Evolutionary conservation across 495 filamentous ascomycete genomes (phyloP), one percentile per base, ranked within the genome.

Genomic region (Penicillium cataractarum): DNA sequence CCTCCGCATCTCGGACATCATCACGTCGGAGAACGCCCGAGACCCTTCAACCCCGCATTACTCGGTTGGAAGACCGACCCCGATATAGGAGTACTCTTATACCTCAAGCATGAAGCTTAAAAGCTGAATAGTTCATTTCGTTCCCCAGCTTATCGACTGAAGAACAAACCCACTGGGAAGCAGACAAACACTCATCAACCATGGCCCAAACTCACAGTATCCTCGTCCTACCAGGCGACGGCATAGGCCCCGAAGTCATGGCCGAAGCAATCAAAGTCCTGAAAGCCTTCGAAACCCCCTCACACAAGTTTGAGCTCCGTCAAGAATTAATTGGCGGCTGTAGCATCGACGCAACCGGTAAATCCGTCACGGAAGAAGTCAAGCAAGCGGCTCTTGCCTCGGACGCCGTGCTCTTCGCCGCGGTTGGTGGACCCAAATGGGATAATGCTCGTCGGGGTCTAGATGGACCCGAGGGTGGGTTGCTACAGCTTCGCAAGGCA

Each of bases 231-330:
- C 80, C 81, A 4, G 83, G 82, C 62, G 83, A 86, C 61, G 80
- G 82, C 55, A 81, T 86, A 66, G 83, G 83, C 33, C 83, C 83
- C 0, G 83, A 86, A 63, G 76, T 86, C 39, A 83, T 83, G 71
- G 55, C 73, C 39, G 82, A 84, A 67, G 83, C 82, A 40, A 68
- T 80, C 50, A 82, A 83, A 64, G 75, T 86, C 27, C 80, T 86
- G 13, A 65, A 78, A 61, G 73, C 74, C 48, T 78, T 84, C 63
- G 77, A 79, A 63, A 70, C 67, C n/a, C 55, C 72, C 2, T 40
- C 69, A 4, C 68, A 67, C 51, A 71, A 66, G 22, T 84, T 85
- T 61, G 63, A 72, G 17, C 69, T 82, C 7, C 77, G 74, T 37
- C 72, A 76, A 31, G 78, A 82, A 46, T 68, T 85, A 12, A 80